Evolutionary conservation across 2,329 filamentous ascomycete genomes (phyloP), one percentile per base, ranked within the genome.

Genomic region (Raffaelea arxii): DNA sequence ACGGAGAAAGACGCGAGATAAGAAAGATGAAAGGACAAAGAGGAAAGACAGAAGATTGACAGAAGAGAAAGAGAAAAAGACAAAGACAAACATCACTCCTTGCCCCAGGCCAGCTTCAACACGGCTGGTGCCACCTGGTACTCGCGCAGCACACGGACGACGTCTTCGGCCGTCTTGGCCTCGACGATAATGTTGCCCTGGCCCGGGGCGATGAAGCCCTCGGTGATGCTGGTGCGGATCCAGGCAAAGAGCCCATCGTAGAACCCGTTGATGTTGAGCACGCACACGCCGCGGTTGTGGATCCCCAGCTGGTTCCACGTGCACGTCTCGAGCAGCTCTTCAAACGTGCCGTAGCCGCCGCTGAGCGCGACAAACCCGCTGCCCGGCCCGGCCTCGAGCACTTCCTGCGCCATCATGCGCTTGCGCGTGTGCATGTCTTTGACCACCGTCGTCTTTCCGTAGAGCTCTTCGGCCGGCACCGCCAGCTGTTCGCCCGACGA

Each of bases 241-340:
- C 90, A 96, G 43, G 75, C 66, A 49, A 96, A 64, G 51, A 98
- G 69, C 1, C 89, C 89, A 63, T 94, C 84, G 78, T 90, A 98
- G 66, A 94, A 97, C 0, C 89, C 88, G 46, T 90, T 81, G 23
- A 96, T 75, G 63, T 97, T 97, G 55, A 86, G 78, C 42, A 96
- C 69, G 46, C 91, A 81, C 40, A 97, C 81, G 4, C 84, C 86
- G 43, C 76, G 72, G 56, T 74, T 74, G 66, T 97, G 92, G 54
- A 98, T 97, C 1, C 92, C 91, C 43, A 98, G 68, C 69, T 97
- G 92, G 65, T 96, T 97, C 90, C 92, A 98, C 11, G 87, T 94
- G 23, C 81, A 82, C 3, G 87, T 80, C 69, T 94, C 87, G 65
- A 95, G 89, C 61, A 98, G 75, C 73, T 98, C 92, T 69, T 98